Conservation (phyloP, 1,284 basidiomycete genomes). For the Cryptococcus maquisensis region DNA sequence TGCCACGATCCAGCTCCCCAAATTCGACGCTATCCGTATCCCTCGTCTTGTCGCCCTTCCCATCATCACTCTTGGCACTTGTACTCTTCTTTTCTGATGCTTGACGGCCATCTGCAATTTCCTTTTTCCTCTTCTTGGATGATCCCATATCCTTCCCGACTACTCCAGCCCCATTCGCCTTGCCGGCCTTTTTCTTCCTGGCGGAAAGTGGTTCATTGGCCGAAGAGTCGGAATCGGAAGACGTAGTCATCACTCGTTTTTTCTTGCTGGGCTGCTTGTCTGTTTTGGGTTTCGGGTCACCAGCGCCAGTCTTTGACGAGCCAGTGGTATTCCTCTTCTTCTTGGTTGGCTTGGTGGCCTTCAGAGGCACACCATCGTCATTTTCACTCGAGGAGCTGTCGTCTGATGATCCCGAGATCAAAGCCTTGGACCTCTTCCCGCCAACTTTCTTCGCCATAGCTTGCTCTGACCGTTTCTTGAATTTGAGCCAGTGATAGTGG, state of each 20-base stretch:
- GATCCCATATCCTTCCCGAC: too few species aligned
- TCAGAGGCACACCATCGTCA: background rate
- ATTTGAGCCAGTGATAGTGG: background rate
- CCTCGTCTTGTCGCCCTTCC: background rate
- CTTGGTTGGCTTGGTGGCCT: background rate
- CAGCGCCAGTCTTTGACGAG: background rate
- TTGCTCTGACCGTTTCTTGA: background rate
- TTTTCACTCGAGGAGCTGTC: background rate
- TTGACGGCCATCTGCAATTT: too few species aligned
- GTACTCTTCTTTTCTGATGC: background rate
- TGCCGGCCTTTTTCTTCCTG: too few species aligned
- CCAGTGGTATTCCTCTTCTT: slow-evolving; percentile 10
- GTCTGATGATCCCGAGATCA: background rate
- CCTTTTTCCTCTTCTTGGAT: too few species aligned
- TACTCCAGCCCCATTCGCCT: too few species aligned
- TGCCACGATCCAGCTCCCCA: too few species aligned
- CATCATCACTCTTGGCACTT: slow-evolving; percentile 5
- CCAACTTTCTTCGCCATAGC: background rate
- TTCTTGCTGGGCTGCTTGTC: too few species aligned
- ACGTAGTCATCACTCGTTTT: too few species aligned
- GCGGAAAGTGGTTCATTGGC: too few species aligned
- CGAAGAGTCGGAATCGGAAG: too few species aligned
- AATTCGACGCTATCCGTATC: too few species aligned
- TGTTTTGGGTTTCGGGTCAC: background rate
- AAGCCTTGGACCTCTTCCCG: slow-evolving; percentile 32